Evolutionary conservation across 2,329 filamentous ascomycete species (phyloP).

Genomic region (Cytospora piceicola): DNA sequence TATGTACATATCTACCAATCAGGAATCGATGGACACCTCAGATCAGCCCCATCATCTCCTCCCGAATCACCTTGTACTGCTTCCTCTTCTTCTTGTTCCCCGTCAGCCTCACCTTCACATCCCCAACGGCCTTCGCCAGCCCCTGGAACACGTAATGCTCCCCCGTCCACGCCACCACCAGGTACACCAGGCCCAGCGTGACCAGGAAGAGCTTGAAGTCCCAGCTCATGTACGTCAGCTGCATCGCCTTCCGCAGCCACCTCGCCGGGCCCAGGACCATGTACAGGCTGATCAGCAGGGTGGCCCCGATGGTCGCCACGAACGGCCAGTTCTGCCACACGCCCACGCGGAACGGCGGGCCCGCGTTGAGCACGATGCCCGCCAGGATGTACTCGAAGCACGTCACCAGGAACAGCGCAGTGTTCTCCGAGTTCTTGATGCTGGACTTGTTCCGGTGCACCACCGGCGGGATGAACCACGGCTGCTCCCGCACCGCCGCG

Average conservation of each 20-base stretch:
- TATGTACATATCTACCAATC: not conserved
- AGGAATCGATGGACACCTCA: not conserved
- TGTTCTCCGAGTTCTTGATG: conserved; percentile 91
- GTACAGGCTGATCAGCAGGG: conserved; percentile 71
- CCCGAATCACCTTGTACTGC: conserved; percentile 80
- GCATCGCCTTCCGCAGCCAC: conserved; percentile 76
- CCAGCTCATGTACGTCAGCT: conserved; percentile 76
- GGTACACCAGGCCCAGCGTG: conserved; percentile 68
- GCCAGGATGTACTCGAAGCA: conserved; percentile 96
- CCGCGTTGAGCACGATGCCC: conserved; percentile 88
- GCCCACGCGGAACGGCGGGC: conserved; percentile 82
- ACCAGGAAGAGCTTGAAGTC: conserved; percentile 77
- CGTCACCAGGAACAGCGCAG: conserved; percentile 83
- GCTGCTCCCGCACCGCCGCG: conserved; percentile 73
- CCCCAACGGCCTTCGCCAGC: conserved; percentile 70
- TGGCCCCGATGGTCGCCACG: conserved; percentile 71
- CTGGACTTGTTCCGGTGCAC: conserved; percentile 80
- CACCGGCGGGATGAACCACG: conserved; percentile 85
- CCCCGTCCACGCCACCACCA: conserved; percentile 69
- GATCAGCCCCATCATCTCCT: conserved; percentile 59
- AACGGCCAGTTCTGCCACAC: conserved; percentile 86
- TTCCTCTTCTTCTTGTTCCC: conserved; percentile 76
- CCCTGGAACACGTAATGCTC: conserved; percentile 73
- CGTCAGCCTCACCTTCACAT: conserved; percentile 59
- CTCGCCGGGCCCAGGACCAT: conserved; percentile 77